Base-by-base conservation (phyloP, 148 eudicot species). In the Arctostaphylos glauca region DNA sequence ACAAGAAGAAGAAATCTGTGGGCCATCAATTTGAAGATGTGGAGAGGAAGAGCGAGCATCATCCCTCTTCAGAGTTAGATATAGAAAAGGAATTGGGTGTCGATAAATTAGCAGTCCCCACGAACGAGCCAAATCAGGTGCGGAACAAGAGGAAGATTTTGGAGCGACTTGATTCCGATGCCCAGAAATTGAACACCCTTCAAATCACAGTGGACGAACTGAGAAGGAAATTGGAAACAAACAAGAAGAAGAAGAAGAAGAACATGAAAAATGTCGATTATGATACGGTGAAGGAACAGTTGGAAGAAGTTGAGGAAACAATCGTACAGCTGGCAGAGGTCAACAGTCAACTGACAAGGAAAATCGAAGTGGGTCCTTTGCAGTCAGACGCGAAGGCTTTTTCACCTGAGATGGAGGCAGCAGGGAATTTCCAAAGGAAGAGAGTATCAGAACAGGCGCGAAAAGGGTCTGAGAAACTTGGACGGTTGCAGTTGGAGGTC, bases 391-490 rank as follows among this genome's bases (percentile, higher is more conserved):
- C 81, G 49, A 82, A 59, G 68, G 87, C 78, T 46, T 84, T 89
- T 66, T 66, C 71, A 2, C 64, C 81, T 0, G 84, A 88, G 84
- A 53, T 80, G 60, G 91, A 89, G 58, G 93, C 87, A 58, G 89
- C 85, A 4, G 83, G 84, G 38, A 86, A 77, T 56, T 81, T 83
- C 18, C 82, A 74, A 83, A 83, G 82, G 41, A 89, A 85, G 87
- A 87, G 84, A 75, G 85, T 92, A 6, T 83, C 86, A 21, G 94
- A 93, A 62, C 91, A 92, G 84, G 94, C 90, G 14, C 85, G 88
- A 67, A 91, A 87, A 87, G 98, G 90, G 83, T 89, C 98, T 6
- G 99, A 94, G 62, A 90, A 89, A 82, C 91, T 96, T 49, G 91
- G 83, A 41, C 78, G 88, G 71, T 83, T 96, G 91, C 94, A 91